Percentiles rank a stretch among this genome's conserved stretches.
These are phyloP conservation scores for Geranium rotundifolium DNA, from an alignment of 345 rosid species.

Conservation along the genomic window DNA sequence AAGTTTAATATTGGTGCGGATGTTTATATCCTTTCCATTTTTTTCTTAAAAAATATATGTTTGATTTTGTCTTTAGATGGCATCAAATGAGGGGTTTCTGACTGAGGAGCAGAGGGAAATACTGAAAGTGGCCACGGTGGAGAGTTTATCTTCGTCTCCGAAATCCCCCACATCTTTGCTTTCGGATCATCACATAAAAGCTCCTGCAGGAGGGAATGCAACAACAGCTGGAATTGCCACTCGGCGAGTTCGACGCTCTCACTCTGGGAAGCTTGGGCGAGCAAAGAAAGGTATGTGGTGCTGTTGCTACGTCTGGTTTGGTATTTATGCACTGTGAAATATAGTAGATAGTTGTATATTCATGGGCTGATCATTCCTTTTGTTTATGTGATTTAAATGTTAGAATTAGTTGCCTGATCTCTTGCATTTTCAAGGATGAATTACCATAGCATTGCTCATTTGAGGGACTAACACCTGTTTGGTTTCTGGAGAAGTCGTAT, in stretches of 20 bases:
- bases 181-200: slow-evolving; percentile 57
- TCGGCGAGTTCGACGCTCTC: slow-evolving; percentile 71
- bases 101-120: slow-evolving; percentile 76
- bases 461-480: not conserved
- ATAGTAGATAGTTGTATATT: not conserved
- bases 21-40: not conserved
- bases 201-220: slow-evolving; percentile 55
- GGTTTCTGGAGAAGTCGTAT: not conserved
- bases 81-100: slow-evolving; percentile 65
- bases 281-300: slow-evolving; percentile 66
- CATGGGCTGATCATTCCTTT: not conserved
- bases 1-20: not conserved
- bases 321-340: not conserved
- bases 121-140: slow-evolving; percentile 59
- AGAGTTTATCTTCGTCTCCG: slow-evolving; percentile 56
- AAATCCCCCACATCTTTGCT: slow-evolving; percentile 56
- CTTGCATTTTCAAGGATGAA: not conserved
- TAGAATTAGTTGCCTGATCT: not conserved
- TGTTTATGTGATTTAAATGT: not conserved
- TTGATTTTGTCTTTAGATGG: slow-evolving; percentile 38
- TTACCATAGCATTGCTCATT: not conserved
- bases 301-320: not conserved
- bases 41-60: not conserved
- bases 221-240: slow-evolving; percentile 48
- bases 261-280: slow-evolving; percentile 70